phyloP scores from a whole-genome alignment of 345 rosid genomes.

The Syzygium jambos region DNA sequence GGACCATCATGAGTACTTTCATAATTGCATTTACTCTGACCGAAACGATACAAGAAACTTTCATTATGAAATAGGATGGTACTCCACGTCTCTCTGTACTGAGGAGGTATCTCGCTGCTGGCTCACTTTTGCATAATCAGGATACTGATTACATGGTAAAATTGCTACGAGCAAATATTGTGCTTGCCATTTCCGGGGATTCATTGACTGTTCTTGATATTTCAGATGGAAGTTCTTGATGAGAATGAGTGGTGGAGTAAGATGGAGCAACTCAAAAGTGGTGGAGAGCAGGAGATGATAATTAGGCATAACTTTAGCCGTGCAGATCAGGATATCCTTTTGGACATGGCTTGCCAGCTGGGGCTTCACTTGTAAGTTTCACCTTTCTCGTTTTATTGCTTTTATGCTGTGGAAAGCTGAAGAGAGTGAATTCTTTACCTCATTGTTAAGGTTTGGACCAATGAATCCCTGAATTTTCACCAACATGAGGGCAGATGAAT shows the following conservation, averaged over 20 bases:
- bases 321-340: conserved; percentile 54
- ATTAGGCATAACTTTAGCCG: conserved; percentile 64
- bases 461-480: neutral
- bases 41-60: neutral
- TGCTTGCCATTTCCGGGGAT: neutral
- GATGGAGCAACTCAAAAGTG: conserved; percentile 58
- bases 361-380: conserved; percentile 84
- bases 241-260: conserved; percentile 85
- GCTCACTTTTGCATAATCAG: neutral
- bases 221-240: conserved; percentile 73
- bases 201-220: neutral
- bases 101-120: neutral
- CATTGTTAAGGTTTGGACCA: neutral
- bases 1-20: neutral
- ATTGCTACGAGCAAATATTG: neutral
- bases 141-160: neutral
- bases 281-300: conserved; percentile 70
- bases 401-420: neutral
- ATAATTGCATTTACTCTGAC: neutral
- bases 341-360: conserved; percentile 62
- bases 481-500: neutral
- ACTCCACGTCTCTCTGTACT: neutral
- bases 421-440: neutral
- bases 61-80: neutral
- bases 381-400: neutral